Conservation (phyloP, 108 stramenopile genomes). For the Fragilaria crotonensis region DNA sequence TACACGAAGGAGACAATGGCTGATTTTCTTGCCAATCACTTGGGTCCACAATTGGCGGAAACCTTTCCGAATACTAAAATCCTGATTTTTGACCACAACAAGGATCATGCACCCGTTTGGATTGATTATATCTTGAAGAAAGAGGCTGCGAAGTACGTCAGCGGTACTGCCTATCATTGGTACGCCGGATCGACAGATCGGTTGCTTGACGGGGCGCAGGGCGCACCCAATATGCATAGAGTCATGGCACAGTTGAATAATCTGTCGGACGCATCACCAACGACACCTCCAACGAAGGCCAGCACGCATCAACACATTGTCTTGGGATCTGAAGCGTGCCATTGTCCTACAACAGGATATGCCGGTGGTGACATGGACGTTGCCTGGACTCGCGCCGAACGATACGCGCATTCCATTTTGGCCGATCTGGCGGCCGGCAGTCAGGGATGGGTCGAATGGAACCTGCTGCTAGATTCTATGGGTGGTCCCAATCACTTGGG, state of each 20-base stretch:
- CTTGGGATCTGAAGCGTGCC: slow-evolving; percentile 68
- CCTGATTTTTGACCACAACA: slow-evolving; percentile 94
- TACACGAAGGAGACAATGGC: slow-evolving; percentile 60
- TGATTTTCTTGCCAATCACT: slow-evolving; percentile 82
- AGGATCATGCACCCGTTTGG: slow-evolving; percentile 87
- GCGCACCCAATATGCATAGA: slow-evolving; percentile 73
- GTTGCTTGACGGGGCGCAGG: slow-evolving; percentile 83
- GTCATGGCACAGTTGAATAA: slow-evolving; percentile 34
- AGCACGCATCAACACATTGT: too few species aligned
- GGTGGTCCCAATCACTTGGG: slow-evolving; percentile 92
- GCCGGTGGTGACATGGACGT: slow-evolving; percentile 72
- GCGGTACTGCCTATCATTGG: slow-evolving; percentile 94
- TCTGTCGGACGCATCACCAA: slow-evolving; percentile 24
- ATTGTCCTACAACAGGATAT: slow-evolving; percentile 74
- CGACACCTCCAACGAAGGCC: slow-evolving; percentile 27
- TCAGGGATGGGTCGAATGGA: slow-evolving; percentile 91
- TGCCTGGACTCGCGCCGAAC: slow-evolving; percentile 78
- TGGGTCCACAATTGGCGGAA: slow-evolving; percentile 68
- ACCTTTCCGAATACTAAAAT: slow-evolving; percentile 84
- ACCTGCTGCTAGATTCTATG: slow-evolving; percentile 71
- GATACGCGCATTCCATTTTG: slow-evolving; percentile 88
- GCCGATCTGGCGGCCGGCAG: slow-evolving; percentile 88
- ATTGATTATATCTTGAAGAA: slow-evolving; percentile 35
- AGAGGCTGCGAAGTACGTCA: slow-evolving; percentile 61
- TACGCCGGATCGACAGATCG: slow-evolving; percentile 85